Evolutionary conservation across 2,329 filamentous ascomycete genomes (phyloP), one percentile per base, ranked within the genome.

Genomic region (Monilinia laxa): DNA sequence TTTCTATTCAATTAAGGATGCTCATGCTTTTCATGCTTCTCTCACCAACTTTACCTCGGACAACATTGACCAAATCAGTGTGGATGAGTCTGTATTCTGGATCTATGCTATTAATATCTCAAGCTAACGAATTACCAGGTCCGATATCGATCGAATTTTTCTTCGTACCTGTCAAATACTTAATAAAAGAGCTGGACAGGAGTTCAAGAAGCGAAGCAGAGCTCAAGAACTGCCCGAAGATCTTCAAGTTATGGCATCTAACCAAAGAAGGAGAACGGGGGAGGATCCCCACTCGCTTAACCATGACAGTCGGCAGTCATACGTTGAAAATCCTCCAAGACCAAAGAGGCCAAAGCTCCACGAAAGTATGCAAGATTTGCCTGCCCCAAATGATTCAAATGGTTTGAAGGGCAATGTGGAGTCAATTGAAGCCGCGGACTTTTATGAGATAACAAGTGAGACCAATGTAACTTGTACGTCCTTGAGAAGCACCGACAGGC

Each of bases 391-490:
- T 16, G 18, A 23, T 49, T 16, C 16, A 16, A 31, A 59, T 23
- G 20, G 5, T 47, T 23, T 23, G 57, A 51, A 47, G 28, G 20
- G 25, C 14, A 35, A 5, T 42, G 5, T n/a, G 12, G 49, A 38
- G 25, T 10, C 28, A n/a, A 64, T 62, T 18, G 28, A 40, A 18
- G 25, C 42, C 18, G 5, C 16, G 3, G 45, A 62, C 4, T 66
- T 70, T 31, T 68, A 68, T 38, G 28, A 53, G 25, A 1, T 11
- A 42, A 16, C 28, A 57, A 55, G 47, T 10, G 35, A 59, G 23
- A 10, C 18, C 16, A 52, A 20, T 40, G 25, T n/a, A 62, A 67
- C 57, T 63, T 68, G 69, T 40, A 66, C 69, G 2, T 71, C 70
- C n/a, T 45, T 64, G 51, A 65, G 69, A 66, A 49, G 64, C 14